These are phyloP conservation scores for Hanseniaspora guilliermondii DNA, from an alignment of 805 yeast species.

Conservation along the genomic window DNA sequence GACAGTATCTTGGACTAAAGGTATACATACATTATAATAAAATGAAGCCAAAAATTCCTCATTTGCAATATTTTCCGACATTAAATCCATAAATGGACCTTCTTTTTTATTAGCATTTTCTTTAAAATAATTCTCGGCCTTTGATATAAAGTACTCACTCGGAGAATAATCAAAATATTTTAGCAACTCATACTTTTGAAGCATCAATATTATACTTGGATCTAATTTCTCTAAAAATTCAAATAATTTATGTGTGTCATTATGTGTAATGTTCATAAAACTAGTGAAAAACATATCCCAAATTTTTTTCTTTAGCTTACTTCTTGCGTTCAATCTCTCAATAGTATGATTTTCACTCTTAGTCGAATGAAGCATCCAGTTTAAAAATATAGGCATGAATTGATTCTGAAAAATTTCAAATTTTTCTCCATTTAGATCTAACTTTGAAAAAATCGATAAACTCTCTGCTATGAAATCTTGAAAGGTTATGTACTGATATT, in stretches of 20 bases:
- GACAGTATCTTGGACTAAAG: not conserved
- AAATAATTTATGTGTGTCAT: not conserved
- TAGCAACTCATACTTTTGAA: not conserved
- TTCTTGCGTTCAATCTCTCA: not conserved
- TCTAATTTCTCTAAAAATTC: conserved; percentile 6
- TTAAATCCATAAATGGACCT: not conserved
- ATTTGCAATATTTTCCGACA: conserved; percentile 1
- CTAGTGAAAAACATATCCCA: conserved; percentile 7
- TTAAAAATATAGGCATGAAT: conserved; percentile 1
- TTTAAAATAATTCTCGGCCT: not conserved
- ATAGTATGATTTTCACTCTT: not conserved
- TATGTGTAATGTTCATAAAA: not conserved
- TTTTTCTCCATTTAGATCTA: not conserved
- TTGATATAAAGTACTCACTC: not conserved
- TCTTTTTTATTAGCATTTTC: not conserved
- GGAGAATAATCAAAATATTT: conserved; percentile 6
- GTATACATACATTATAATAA: conserved; percentile 3
- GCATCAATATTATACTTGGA: not conserved
- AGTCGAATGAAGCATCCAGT: not conserved
- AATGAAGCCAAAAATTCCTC: conserved; percentile 7
- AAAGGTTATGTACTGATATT: not conserved
- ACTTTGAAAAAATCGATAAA: not conserved
- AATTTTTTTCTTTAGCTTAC: not conserved
- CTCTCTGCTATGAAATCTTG: not conserved
- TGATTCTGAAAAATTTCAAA: not conserved